These are phyloP conservation scores for Blastobotrys persicus DNA, from an alignment of 1,139 yeast species.

Conservation along the genomic window DNA sequence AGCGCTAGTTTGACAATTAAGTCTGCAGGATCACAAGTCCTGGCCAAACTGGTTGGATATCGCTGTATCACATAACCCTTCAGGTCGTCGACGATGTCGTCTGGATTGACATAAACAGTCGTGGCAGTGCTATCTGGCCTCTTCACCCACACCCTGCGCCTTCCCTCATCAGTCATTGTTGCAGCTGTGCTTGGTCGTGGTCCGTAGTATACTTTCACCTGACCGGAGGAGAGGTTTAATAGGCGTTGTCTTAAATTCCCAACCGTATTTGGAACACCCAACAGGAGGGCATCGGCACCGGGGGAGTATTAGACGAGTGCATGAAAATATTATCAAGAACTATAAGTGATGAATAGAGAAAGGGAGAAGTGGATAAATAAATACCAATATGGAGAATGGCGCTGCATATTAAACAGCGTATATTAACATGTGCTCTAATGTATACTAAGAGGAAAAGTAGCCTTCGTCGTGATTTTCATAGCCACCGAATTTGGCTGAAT, in stretches of 20 bases:
- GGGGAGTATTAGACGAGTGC: too few relatives aligned
- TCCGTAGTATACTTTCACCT: too few relatives aligned
- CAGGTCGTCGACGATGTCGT: constrained; percentile 70
- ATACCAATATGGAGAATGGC: too few relatives aligned
- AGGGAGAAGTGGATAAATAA: too few relatives aligned
- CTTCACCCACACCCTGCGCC: constrained; percentile 61
- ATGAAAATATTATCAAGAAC: too few relatives aligned
- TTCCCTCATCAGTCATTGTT: not conserved
- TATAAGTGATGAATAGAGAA: too few relatives aligned
- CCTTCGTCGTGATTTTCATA: constrained; percentile 31
- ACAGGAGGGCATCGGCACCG: too few relatives aligned
- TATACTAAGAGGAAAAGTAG: constrained; percentile 25
- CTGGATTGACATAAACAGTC: constrained; percentile 53
- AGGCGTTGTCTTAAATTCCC: not conserved
- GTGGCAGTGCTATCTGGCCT: constrained; percentile 62
- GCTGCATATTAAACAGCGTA: too few relatives aligned
- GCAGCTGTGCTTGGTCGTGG: too few relatives aligned
- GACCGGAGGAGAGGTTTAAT: too few relatives aligned
- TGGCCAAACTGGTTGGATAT: constrained; percentile 68
- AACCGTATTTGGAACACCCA: not conserved
- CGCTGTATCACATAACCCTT: constrained; percentile 58
- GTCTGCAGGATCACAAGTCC: constrained; percentile 69
- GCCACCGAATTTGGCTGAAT: constrained; percentile 34
- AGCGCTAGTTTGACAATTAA: constrained; percentile 31
- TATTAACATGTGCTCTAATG: not conserved